phyloP scores from a whole-genome alignment of 2,329 filamentous ascomycete genomes.

The Nigrospora osmanthi region DNA sequence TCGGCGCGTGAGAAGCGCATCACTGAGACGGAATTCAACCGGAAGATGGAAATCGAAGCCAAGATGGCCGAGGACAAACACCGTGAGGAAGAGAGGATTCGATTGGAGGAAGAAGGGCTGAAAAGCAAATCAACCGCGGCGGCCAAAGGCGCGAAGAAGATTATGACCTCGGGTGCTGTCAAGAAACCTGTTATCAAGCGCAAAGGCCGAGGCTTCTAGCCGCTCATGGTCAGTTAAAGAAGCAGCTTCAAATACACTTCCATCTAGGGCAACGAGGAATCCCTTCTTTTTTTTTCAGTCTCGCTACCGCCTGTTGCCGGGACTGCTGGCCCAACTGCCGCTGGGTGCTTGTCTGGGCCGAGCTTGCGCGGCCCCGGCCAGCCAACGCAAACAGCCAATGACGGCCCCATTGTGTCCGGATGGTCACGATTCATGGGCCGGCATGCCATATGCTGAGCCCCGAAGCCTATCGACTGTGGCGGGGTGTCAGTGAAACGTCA shows the following conservation, averaged over 20 bases:
- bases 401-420: too few species aligned
- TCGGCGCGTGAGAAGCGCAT: constrained; percentile 78
- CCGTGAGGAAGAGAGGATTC: constrained; percentile 39
- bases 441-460: too few species aligned
- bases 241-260: neutral
- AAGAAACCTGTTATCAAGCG: constrained; percentile 53
- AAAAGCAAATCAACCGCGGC: constrained; percentile 9
- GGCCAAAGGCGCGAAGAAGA: constrained; percentile 39
- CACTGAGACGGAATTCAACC: constrained; percentile 86
- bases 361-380: neutral
- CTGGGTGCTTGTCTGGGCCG: neutral
- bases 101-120: constrained; percentile 28
- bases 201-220: constrained; percentile 43
- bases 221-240: neutral
- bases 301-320: neutral
- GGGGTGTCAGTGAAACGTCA: too few species aligned
- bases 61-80: constrained; percentile 85
- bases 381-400: too few species aligned
- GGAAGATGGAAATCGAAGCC: constrained; percentile 85
- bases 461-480: too few species aligned
- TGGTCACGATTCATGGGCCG: too few species aligned
- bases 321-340: too few species aligned
- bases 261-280: neutral
- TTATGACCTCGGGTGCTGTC: constrained; percentile 53
- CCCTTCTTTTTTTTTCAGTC: neutral